phyloP scores from a whole-genome alignment of 371 early-diverging fungal species.

The Capillidium heterosporum region DNA sequence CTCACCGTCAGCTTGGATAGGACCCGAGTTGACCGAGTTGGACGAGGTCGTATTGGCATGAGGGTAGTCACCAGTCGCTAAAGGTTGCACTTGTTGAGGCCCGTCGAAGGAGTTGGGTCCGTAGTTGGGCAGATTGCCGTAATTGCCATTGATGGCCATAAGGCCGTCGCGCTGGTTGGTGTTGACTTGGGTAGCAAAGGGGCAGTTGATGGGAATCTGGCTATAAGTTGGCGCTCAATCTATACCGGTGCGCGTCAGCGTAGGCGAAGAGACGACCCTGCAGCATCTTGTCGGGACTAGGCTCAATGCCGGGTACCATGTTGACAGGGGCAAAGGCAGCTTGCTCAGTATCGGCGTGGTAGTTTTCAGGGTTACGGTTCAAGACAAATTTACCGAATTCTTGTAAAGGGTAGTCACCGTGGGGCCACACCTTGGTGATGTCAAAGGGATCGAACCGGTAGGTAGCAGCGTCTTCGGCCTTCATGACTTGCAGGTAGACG shows the following conservation, averaged over 20 bases:
- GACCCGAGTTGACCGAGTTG: conserved; percentile 4
- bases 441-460: conserved; percentile 66
- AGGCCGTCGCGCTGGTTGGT: conserved; percentile 54
- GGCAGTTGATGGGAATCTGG: conserved; percentile 54
- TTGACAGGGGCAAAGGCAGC: conserved; percentile 54
- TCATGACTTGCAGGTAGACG: conserved; percentile 55
- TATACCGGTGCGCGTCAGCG: conserved; percentile 57
- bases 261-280: conserved; percentile 64
- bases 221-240: conserved; percentile 48
- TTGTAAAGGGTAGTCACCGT: conserved; percentile 49
- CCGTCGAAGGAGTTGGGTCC: conserved; percentile 37
- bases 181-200: conserved; percentile 24
- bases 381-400: conserved; percentile 52
- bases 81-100: neutral
- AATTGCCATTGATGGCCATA: conserved; percentile 21
- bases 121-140: conserved; percentile 29
- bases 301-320: conserved; percentile 54
- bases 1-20: neutral
- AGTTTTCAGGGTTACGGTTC: conserved; percentile 59
- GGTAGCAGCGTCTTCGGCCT: conserved; percentile 43
- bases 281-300: conserved; percentile 49
- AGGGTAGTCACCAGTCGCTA: neutral
- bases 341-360: conserved; percentile 68
- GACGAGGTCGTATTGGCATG: conserved; percentile 4
- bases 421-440: conserved; percentile 68